Base-by-base conservation (phyloP, 306 rosid species). In the Ochetophila trinervis region DNA sequence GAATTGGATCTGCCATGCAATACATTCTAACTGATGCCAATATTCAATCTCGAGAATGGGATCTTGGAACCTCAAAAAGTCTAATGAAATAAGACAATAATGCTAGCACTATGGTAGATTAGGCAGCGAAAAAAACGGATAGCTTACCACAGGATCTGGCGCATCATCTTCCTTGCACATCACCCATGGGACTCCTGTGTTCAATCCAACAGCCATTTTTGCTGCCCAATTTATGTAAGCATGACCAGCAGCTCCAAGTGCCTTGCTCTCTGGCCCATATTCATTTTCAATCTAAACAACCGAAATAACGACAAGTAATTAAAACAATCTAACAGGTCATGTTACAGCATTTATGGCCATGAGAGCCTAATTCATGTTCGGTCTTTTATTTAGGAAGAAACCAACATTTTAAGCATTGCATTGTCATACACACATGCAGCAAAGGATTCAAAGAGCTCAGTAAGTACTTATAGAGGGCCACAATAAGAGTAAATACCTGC, bases 151-250 rank as follows among this genome's bases (percentile, higher is more conserved):
- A 66, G 97, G 94, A 75, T 93, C 99, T 0, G 97, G 99, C 61
- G 99, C 99, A 79, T 93, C 99, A 10, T 79, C 92, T 90, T 93
- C 87, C 87, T 93, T 93, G 81, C 99, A 93, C 99, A 93, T 93
- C 70, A 93, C 96, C 99, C 99, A 93, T 12, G 99, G 97, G 23
- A 93, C 96, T 63, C 94, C 99, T 5, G 99, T 90, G 37, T 75
- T 57, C 82, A 90, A 70, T 77, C 85, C 91, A 65, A 90, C 90
- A 24, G 99, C 99, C 96, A 93, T 93, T 65, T 77, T 84, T 40
- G 99, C 99, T 24, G 99, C 99, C 99, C 99, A 93, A 15, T 84
- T 71, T 57, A 86, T 19, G 51, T 93, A 93, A 73, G 82, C 77
- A 52, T 80, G 88, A 21, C 99, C 99, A 30, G 90, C 79, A 57